phyloP scores from a whole-genome alignment of 176 grass and related monocot genomes.

The maize (Zea mays) region DNA sequence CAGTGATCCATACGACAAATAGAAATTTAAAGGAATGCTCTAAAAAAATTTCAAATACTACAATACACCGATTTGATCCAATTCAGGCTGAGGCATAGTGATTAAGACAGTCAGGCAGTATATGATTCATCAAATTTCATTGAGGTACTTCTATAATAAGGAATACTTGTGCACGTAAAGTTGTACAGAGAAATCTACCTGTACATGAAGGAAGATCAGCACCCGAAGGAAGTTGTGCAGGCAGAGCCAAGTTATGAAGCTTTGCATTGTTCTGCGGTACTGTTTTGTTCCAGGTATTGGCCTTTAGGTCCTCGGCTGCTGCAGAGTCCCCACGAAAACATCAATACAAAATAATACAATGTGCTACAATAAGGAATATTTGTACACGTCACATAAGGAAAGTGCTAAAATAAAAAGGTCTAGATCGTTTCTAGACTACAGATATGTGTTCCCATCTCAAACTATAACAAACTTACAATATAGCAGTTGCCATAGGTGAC shows the following conservation, averaged over 20 bases:
- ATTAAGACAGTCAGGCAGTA: no score
- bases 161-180: not conserved
- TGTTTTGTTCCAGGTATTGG: conserved; percentile 49
- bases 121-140: not conserved
- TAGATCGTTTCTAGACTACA: not conserved
- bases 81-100: not conserved
- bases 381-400: not conserved
- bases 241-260: conserved; percentile 47
- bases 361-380: not conserved
- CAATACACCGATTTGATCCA: not conserved
- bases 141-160: not conserved
- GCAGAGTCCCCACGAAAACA: conserved; percentile 23
- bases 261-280: conserved; percentile 38
- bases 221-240: conserved; percentile 70
- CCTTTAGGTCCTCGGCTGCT: conserved; percentile 47
- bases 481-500: not conserved
- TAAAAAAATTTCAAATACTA: not conserved
- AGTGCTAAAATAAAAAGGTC: not conserved
- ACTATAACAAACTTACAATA: not conserved
- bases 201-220: conserved; percentile 92
- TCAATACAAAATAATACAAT: not conserved
- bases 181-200: conserved; percentile 50
- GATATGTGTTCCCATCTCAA: conserved; percentile 4
- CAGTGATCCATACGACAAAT: not conserved
- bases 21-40: not conserved